Percentiles rank a stretch among this genome's conserved stretches.
Conservation (phyloP, 345 rosid genomes). For the Zanthoxylum bungeanum region DNA sequence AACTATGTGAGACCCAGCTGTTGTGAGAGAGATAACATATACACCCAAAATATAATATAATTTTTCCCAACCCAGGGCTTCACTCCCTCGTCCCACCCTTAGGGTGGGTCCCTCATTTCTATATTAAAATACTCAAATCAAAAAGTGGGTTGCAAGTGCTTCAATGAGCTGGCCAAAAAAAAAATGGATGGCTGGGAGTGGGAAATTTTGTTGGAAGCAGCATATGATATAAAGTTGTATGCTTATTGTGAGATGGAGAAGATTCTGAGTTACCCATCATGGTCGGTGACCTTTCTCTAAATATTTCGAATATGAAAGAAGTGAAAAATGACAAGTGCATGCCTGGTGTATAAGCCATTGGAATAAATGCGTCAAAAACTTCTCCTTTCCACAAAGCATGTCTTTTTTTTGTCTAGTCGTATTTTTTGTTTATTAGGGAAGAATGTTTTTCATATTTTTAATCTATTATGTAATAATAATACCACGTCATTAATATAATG, state of each 20-base stretch:
- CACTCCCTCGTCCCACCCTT: too few relatives aligned
- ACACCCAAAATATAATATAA: too few relatives aligned
- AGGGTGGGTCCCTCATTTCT: too few relatives aligned
- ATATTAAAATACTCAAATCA: neutral
- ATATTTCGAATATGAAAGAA: neutral
- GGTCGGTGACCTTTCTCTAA: neutral
- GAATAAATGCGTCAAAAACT: neutral
- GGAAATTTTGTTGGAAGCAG: neutral
- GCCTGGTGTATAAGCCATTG: neutral
- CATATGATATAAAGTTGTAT: neutral
- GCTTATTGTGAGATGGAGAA: neutral
- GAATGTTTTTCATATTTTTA: too few relatives aligned
- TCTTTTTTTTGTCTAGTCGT: too few relatives aligned
- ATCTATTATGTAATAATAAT: too few relatives aligned
- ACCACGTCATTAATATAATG: too few relatives aligned
- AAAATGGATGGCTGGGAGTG: neutral
- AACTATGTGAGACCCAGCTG: too few relatives aligned
- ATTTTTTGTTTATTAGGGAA: too few relatives aligned
- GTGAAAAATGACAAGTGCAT: neutral
- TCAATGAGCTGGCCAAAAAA: neutral
- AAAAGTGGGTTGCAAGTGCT: neutral
- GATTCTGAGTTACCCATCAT: slow-evolving; percentile 12
- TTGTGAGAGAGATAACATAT: too few relatives aligned
- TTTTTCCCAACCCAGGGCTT: too few relatives aligned
- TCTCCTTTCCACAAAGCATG: too few relatives aligned